phyloP scores from a whole-genome alignment of 2,329 filamentous ascomycete genomes.

The Fusarium pininemorale region DNA sequence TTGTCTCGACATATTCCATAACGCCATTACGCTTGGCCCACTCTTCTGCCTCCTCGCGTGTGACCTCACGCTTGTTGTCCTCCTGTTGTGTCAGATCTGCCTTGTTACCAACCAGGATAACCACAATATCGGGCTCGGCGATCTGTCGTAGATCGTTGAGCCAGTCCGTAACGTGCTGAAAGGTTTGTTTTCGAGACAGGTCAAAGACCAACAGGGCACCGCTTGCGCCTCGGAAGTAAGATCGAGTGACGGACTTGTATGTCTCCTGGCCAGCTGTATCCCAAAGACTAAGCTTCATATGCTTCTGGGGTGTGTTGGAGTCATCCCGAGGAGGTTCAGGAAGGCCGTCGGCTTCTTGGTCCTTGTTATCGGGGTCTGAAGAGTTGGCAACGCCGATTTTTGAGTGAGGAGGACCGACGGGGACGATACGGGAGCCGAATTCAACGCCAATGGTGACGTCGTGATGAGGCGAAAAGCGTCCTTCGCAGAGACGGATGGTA shows the following conservation, averaged over 20 bases:
- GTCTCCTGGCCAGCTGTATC: conserved; percentile 97
- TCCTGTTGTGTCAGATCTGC: conserved; percentile 74
- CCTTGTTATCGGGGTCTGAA: conserved; percentile 21
- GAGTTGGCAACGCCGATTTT: conserved; percentile 52
- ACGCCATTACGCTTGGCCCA: conserved; percentile 90
- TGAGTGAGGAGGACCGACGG: conserved; percentile 82
- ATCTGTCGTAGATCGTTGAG: conserved; percentile 93
- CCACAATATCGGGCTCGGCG: conserved; percentile 93
- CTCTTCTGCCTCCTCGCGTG: conserved; percentile 81
- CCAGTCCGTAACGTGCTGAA: conserved; percentile 90
- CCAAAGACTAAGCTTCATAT: conserved; percentile 96
- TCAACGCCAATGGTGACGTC: conserved; percentile 98
- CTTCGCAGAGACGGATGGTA: conserved; percentile 95
- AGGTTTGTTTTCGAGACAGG: conserved; percentile 85
- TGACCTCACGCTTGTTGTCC: conserved; percentile 80
- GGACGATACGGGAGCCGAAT: conserved; percentile 91
- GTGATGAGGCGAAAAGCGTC: conserved; percentile 91
- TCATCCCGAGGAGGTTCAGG: conserved; percentile 61
- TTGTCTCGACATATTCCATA: conserved; percentile 94
- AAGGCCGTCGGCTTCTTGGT: conserved; percentile 51
- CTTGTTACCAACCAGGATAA: conserved; percentile 96
- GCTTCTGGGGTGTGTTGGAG: conserved; percentile 62
- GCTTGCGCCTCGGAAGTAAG: conserved; percentile 85
- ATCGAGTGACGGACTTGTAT: conserved; percentile 94
- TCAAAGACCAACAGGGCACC: conserved; percentile 89